Conservation (phyloP, 2,329 filamentous ascomycete species). For the Diaporthe sp. region DNA sequence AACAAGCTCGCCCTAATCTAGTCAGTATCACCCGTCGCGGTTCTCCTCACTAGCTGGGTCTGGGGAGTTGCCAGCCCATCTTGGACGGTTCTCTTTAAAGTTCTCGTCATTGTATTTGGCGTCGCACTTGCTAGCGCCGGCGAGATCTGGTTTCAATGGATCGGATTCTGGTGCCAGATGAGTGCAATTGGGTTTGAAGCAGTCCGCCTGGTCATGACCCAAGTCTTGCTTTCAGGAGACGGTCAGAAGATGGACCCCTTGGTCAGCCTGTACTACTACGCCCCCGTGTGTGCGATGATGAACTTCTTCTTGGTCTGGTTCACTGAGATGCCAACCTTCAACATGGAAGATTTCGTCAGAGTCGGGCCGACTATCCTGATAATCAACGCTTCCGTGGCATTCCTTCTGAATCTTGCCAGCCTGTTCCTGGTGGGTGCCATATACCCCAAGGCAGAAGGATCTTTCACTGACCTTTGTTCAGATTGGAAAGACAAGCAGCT, state of each 20-base stretch:
- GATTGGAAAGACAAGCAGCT: slow-evolving; percentile 90
- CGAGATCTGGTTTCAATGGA: slow-evolving; percentile 76
- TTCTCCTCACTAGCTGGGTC: slow-evolving; percentile 74
- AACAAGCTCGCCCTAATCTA: slow-evolving; percentile 40
- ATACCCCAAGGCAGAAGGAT: not conserved
- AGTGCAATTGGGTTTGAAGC: slow-evolving; percentile 86
- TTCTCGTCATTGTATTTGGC: slow-evolving; percentile 65
- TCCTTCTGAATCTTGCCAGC: slow-evolving; percentile 84
- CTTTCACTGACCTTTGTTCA: slow-evolving; percentile 51
- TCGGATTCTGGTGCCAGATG: slow-evolving; percentile 77
- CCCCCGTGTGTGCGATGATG: slow-evolving; percentile 85
- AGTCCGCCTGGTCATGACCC: slow-evolving; percentile 85
- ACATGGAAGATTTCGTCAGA: slow-evolving; percentile 73
- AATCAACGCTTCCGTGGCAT: slow-evolving; percentile 82
- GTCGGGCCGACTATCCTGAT: slow-evolving; percentile 73
- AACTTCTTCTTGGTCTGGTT: slow-evolving; percentile 79
- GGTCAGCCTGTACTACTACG: slow-evolving; percentile 91
- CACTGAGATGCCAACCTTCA: slow-evolving; percentile 76
- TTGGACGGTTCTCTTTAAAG: slow-evolving; percentile 58
- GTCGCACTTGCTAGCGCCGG: slow-evolving; percentile 68
- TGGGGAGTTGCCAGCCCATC: slow-evolving; percentile 65
- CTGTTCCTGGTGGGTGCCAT: slow-evolving; percentile 80
- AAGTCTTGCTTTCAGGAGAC: slow-evolving; percentile 81
- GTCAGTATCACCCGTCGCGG: slow-evolving; percentile 76
- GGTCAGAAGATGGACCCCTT: slow-evolving; percentile 90